Base-by-base conservation (phyloP, 2,329 filamentous ascomycete genomes). In the Aspergillus piperis region DNA sequence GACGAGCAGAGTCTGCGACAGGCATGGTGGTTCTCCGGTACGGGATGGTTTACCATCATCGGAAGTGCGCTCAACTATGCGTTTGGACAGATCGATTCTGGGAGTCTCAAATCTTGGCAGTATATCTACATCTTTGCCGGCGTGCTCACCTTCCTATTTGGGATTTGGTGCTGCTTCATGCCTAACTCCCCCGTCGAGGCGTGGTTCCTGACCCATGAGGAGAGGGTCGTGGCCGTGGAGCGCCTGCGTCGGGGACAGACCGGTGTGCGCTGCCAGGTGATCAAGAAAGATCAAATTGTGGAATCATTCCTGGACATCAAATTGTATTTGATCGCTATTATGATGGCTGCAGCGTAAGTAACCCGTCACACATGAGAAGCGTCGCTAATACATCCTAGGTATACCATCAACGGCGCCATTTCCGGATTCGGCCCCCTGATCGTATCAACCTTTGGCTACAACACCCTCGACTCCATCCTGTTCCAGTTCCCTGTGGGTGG, bases 401-500 rank as follows among this genome's bases (percentile, higher is more conserved):
- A 90, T 67, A 89, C 87, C 0, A 84, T 90, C 62, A 91, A 91
- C 67, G 88, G 88, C 8, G 89, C 88, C 6, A 85, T 91, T 10
- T 84, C 82, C 38, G 88, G 88, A 1, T 91, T 91, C 68, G 88
- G 88, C 0, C 88, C 88, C 0, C 76, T 91, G 1, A 91, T 91
- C 61, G 88, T 91, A 1, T 86, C 83, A 1, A 90, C 88, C 0
- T 91, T 91, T 69, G 88, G 88, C 58, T 90, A 83, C 75, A 81
- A 80, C 21, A 82, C 84, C 0, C 80, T 89, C 0, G 80, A 88
- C 32, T 84, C 87, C 0, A 90, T 92, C 61, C 80, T 92, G 0
- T 87, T 89, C 70, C 90, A 92, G 67, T 91, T 92, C 61, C 90
- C 90, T 0, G 82, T 92, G 0, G 90, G 89, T 1, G 88, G 77